A percentile compares a stretch with the other conserved stretches of the same genome.
phyloP scores from a whole-genome alignment of 345 rosid species.

The Sisymbrium altissimum region DNA sequence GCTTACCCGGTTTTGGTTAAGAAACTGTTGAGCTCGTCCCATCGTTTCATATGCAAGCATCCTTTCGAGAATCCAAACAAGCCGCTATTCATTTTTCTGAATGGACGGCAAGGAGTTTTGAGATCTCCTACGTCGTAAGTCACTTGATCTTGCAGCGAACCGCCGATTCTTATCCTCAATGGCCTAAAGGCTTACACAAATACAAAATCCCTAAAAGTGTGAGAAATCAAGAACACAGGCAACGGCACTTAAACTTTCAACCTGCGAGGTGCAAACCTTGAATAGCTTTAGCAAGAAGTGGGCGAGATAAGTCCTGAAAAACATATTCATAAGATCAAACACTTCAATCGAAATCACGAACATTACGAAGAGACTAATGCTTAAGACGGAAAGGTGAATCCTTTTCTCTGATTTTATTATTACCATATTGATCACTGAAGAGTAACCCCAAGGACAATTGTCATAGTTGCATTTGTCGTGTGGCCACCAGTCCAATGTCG shows the following conservation, averaged over 20 bases:
- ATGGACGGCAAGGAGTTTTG: constrained; percentile 70
- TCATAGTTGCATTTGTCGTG: constrained; percentile 92
- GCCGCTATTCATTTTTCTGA: constrained; percentile 52
- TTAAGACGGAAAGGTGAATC: background rate
- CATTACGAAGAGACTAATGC: background rate
- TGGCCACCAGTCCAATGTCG: constrained; percentile 99
- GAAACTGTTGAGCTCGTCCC: constrained; percentile 80
- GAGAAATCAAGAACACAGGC: constrained; percentile 3
- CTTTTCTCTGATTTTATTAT: background rate
- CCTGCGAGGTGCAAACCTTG: constrained; percentile 45
- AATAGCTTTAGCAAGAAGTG: constrained; percentile 71
- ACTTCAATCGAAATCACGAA: background rate
- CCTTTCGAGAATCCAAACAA: constrained; percentile 92
- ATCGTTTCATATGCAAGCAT: constrained; percentile 83
- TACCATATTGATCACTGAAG: constrained; percentile 82
- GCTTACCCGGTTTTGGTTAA: constrained; percentile 64
- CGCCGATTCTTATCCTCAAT: constrained; percentile 91
- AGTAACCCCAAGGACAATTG: constrained; percentile 87
- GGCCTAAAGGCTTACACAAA: constrained; percentile 55
- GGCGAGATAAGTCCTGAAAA: constrained; percentile 75
- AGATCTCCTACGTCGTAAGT: constrained; percentile 61
- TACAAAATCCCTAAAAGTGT: constrained; percentile 4
- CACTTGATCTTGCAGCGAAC: constrained; percentile 96
- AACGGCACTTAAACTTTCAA: background rate
- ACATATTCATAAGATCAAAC: background rate